Conservation (phyloP, 2,329 filamentous ascomycete genomes). For the Aspergillus sp. region DNA sequence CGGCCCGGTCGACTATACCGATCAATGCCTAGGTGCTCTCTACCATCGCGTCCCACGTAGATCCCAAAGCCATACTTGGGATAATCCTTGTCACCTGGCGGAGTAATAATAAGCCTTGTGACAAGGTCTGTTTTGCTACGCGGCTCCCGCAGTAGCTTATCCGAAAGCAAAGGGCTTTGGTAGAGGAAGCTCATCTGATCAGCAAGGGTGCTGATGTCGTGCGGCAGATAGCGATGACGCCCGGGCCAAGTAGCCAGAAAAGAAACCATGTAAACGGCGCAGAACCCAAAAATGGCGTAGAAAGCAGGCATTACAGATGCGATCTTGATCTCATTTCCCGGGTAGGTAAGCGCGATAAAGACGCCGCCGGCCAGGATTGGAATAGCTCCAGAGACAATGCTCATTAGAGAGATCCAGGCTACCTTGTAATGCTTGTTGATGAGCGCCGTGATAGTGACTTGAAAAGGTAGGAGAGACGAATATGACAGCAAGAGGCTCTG, state of each 20-base stretch:
- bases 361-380: slow-evolving; percentile 61
- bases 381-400: slow-evolving; percentile 52
- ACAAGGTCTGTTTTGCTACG: slow-evolving; percentile 68
- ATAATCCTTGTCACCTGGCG: slow-evolving; percentile 37
- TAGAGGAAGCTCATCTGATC: slow-evolving; percentile 77
- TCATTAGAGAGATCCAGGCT: slow-evolving; percentile 56
- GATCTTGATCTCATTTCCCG: slow-evolving; percentile 54
- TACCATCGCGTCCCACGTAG: slow-evolving; percentile 58
- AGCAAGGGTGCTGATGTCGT: slow-evolving; percentile 69
- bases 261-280: slow-evolving; percentile 67
- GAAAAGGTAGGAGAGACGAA: slow-evolving; percentile 52
- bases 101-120: slow-evolving; percentile 61
- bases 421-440: slow-evolving; percentile 59
- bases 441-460: slow-evolving; percentile 53
- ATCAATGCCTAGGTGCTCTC: slow-evolving; percentile 61
- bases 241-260: slow-evolving; percentile 62
- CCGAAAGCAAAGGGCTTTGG: slow-evolving; percentile 68
- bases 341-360: slow-evolving; percentile 62
- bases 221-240: slow-evolving; percentile 66
- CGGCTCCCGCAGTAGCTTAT: slow-evolving; percentile 70
- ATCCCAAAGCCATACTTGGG: slow-evolving; percentile 58
- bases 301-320: slow-evolving; percentile 72
- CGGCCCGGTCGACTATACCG: slow-evolving; percentile 48
- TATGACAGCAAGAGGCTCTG: slow-evolving; percentile 59
- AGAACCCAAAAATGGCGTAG: slow-evolving; percentile 69